Evolutionary conservation across 2,329 filamentous ascomycete species (phyloP).

Genomic region (Venturiaceae sp.): DNA sequence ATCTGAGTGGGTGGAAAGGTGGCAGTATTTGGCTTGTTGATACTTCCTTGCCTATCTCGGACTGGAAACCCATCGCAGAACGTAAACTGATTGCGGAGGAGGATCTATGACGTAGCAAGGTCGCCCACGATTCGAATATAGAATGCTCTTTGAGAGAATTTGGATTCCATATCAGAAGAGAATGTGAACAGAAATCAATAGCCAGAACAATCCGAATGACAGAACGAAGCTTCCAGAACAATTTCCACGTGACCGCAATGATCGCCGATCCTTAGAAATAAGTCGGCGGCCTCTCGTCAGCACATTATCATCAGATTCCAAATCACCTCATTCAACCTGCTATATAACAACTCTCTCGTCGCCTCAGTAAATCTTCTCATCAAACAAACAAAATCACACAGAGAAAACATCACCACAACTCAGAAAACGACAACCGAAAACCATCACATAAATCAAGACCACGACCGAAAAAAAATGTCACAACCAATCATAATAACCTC

Average conservation of each 20-base stretch:
- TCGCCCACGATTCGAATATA: too few species aligned
- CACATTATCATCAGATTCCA: not conserved
- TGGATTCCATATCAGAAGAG: too few species aligned
- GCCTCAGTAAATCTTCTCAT: not conserved
- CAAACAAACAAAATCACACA: not conserved
- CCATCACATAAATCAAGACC: not conserved
- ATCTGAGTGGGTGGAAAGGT: conserved; percentile 4
- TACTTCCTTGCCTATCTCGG: not conserved
- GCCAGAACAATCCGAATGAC: too few species aligned
- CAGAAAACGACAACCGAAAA: not conserved
- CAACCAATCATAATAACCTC: not conserved
- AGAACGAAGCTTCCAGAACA: not conserved
- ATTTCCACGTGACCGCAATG: not conserved
- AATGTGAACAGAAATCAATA: too few species aligned
- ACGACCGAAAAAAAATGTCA: not conserved
- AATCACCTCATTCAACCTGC: not conserved
- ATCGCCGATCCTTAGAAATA: not conserved
- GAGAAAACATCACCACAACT: not conserved
- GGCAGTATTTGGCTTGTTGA: conserved; percentile 3
- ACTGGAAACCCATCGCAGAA: not conserved
- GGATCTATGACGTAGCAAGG: not conserved
- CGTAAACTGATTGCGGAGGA: not conserved
- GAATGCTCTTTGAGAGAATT: too few species aligned
- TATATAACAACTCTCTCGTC: not conserved
- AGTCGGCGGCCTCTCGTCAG: not conserved